phyloP scores from a whole-genome alignment of 768 basidiomycete genomes.

The Suillus sp. region DNA sequence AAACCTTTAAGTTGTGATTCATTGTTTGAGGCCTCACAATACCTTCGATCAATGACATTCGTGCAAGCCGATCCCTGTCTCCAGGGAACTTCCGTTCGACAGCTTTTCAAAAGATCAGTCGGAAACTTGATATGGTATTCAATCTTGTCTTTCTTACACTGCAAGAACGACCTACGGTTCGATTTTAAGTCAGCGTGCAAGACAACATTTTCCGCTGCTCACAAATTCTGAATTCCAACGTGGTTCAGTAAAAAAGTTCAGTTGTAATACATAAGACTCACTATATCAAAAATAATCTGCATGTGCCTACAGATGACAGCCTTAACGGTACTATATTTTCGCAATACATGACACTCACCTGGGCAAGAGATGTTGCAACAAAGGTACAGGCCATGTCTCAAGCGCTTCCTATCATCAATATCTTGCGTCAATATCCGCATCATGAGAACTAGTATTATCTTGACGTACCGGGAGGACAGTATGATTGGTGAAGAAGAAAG shows the following conservation, averaged over 20 bases:
- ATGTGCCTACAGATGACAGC: slow-evolving; percentile 55
- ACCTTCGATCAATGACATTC: slow-evolving; percentile 96
- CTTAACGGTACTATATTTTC: neutral
- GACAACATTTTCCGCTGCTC: slow-evolving; percentile 46
- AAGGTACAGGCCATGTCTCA: slow-evolving; percentile 90
- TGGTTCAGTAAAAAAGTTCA: neutral
- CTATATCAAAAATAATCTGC: slow-evolving; percentile 92
- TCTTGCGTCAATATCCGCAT: neutral
- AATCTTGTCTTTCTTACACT: slow-evolving; percentile 46
- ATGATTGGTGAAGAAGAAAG: slow-evolving; percentile 96
- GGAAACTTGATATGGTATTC: neutral
- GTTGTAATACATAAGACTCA: slow-evolving; percentile 39
- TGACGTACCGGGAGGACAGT: slow-evolving; percentile 81
- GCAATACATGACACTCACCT: slow-evolving; percentile 43
- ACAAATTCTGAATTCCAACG: neutral
- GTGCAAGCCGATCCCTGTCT: slow-evolving; percentile 73
- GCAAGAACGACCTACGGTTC: slow-evolving; percentile 53
- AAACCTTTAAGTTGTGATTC: neutral
- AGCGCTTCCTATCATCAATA: slow-evolving; percentile 60
- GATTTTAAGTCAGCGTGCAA: slow-evolving; percentile 29
- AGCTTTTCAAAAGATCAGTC: slow-evolving; percentile 40
- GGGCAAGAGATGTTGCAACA: slow-evolving; percentile 84
- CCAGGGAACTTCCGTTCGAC: slow-evolving; percentile 91
- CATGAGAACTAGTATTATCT: neutral
- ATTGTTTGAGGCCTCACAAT: slow-evolving; percentile 10